Evolutionary conservation across 2,329 filamentous ascomycete genomes (phyloP).

Genomic region (Hymenoscyphus linearis): DNA sequence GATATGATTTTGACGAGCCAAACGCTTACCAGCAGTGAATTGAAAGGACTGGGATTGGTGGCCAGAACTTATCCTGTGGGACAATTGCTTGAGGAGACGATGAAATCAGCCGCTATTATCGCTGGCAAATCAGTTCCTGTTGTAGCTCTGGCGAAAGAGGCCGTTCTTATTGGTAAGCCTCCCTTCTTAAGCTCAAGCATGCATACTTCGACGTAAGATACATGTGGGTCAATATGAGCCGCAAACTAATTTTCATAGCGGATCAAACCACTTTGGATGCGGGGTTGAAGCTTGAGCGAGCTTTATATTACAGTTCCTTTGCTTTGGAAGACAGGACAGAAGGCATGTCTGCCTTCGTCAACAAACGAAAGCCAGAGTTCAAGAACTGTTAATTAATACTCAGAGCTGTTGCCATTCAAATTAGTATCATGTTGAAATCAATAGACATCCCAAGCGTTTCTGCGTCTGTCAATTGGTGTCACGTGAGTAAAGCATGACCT

Average conservation of each 20-base stretch:
- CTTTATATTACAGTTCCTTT: slow-evolving; percentile 35
- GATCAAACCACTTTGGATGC: slow-evolving; percentile 38
- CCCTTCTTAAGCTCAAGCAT: background rate
- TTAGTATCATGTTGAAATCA: background rate
- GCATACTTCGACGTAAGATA: background rate
- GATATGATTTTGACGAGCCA: slow-evolving; percentile 24
- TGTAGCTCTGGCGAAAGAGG: slow-evolving; percentile 39
- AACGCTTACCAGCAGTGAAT: slow-evolving; percentile 18
- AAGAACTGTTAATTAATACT: slow-evolving; percentile 28
- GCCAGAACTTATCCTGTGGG: slow-evolving; percentile 32
- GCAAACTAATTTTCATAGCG: slow-evolving; percentile 28
- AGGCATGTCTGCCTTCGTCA: slow-evolving; percentile 53
- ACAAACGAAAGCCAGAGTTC: slow-evolving; percentile 54
- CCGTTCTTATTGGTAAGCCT: slow-evolving; percentile 37
- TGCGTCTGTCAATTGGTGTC: no score
- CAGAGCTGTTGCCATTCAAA: background rate
- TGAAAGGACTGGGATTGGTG: slow-evolving; percentile 17
- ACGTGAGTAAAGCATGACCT: no score
- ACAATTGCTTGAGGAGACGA: slow-evolving; percentile 35
- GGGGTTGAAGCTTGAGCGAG: slow-evolving; percentile 36
- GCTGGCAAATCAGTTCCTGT: slow-evolving; percentile 38
- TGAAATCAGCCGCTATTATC: slow-evolving; percentile 36
- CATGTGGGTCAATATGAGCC: background rate
- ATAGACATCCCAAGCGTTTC: background rate
- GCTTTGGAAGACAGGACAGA: slow-evolving; percentile 48